Evolutionary conservation across 129 eudicot species (phyloP).

Genomic region (Artemisia tridentata): DNA sequence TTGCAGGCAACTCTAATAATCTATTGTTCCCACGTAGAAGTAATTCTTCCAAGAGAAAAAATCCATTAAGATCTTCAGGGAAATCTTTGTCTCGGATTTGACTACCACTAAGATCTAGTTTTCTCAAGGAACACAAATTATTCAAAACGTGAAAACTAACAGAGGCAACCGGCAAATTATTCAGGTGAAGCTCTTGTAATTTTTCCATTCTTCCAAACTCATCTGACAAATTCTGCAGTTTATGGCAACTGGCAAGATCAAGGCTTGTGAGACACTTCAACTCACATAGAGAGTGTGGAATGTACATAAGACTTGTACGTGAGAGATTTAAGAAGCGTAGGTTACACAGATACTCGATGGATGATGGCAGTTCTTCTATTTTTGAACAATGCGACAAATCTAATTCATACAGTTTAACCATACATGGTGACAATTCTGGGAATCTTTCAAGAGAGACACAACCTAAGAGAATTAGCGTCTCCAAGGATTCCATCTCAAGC

Average conservation of each 20-base stretch:
- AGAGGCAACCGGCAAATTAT: too few species aligned
- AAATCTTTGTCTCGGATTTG: neutral
- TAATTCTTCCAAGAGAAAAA: neutral
- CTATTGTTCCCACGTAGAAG: neutral
- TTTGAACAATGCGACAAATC: neutral
- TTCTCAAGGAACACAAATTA: neutral
- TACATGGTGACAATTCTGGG: neutral
- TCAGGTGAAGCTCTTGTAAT: neutral
- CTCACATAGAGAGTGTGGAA: neutral
- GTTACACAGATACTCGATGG: neutral
- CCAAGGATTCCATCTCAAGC: slow-evolving; percentile 7
- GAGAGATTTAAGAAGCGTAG: neutral
- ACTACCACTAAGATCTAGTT: neutral
- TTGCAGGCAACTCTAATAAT: neutral
- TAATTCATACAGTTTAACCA: neutral
- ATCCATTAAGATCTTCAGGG: neutral
- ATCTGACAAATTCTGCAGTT: neutral
- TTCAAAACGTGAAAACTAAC: neutral
- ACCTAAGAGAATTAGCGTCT: neutral
- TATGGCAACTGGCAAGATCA: neutral
- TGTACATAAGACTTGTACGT: neutral
- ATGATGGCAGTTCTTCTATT: slow-evolving; percentile 1
- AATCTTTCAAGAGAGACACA: neutral
- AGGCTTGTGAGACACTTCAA: neutral
- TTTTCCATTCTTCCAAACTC: neutral